Conservation (phyloP, 2,329 filamentous ascomycete species). For the Epichloe sibirici region DNA sequence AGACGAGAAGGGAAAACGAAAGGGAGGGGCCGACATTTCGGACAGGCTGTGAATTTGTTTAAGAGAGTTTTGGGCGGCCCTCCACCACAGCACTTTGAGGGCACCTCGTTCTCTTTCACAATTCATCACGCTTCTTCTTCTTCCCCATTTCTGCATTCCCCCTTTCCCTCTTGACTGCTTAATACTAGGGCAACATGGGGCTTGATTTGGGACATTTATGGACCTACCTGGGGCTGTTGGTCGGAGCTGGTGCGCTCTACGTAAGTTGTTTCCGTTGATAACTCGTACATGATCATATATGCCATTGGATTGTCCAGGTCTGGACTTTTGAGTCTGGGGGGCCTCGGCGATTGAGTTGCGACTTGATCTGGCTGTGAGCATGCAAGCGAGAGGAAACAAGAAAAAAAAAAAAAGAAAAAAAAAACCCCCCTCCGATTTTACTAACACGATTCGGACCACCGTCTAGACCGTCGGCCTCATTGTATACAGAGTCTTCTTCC, state of each 20-base stretch:
- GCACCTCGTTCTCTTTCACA: neutral
- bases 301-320: no score
- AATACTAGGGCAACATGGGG: slow-evolving; percentile 12
- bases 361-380: no score
- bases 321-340: no score
- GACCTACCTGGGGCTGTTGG: slow-evolving; percentile 27
- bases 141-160: neutral
- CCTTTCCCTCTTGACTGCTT: neutral
- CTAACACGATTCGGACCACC: neutral
- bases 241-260: slow-evolving; percentile 25
- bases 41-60: neutral
- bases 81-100: neutral
- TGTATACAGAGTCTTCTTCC: slow-evolving; percentile 48
- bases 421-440: neutral
- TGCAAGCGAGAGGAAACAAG: neutral
- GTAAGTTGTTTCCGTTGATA: slow-evolving; percentile 20
- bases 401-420: neutral
- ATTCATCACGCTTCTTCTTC: neutral
- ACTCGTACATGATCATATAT: neutral
- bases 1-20: no score
- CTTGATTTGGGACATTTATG: slow-evolving; percentile 23
- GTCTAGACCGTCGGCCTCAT: slow-evolving; percentile 27
- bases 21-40: no score
- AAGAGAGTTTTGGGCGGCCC: slow-evolving; percentile 4
- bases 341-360: no score